Conservation (phyloP, 169 alveolate species). For the Plasmodium adleri region DNA sequence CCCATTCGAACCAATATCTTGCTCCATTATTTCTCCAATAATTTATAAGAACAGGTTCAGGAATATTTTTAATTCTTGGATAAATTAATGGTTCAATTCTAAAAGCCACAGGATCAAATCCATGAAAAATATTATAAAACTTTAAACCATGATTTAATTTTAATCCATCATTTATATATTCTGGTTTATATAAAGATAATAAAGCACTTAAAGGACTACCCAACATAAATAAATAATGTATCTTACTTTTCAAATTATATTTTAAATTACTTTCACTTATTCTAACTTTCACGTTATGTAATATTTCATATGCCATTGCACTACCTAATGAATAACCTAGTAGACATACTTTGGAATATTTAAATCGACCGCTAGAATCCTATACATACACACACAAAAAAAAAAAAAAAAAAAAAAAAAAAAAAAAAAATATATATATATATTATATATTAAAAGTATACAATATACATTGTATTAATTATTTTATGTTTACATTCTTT, state of each 20-base stretch:
- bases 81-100: conserved; percentile 88
- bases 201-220: conserved; percentile 90
- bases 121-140: conserved; percentile 88
- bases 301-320: conserved; percentile 86
- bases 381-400: neutral
- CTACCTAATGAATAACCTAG: conserved; percentile 91
- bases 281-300: conserved; percentile 72
- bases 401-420: conserved; percentile 6
- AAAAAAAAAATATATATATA: conserved; percentile 3
- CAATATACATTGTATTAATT: neutral
- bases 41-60: conserved; percentile 89
- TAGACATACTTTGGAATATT: conserved; percentile 84
- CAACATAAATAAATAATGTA: conserved; percentile 86
- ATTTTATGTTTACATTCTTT: conserved; percentile 70
- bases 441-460: no score
- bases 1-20: conserved; percentile 91
- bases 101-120: conserved; percentile 89
- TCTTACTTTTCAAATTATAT: conserved; percentile 81
- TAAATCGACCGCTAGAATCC: conserved; percentile 85
- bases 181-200: conserved; percentile 83
- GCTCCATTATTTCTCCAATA: conserved; percentile 90
- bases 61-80: conserved; percentile 80
- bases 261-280: conserved; percentile 57
- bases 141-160: conserved; percentile 80
- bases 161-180: conserved; percentile 83